These are phyloP conservation scores for Lentinula detonsa DNA, from an alignment of 768 basidiomycete species.

Conservation along the genomic window DNA sequence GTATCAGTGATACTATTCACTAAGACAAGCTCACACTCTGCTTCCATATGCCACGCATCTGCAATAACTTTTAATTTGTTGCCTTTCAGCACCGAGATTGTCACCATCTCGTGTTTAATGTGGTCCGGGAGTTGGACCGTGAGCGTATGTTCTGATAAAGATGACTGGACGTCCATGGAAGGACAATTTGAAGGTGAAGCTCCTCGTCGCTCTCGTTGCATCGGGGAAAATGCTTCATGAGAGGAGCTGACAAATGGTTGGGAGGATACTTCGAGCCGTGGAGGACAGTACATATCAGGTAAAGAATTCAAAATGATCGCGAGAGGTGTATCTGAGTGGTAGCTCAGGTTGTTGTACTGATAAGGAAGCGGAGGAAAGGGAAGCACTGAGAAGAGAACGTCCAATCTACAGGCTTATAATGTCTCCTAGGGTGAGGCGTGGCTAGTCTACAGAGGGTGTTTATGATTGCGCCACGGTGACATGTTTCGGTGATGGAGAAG, in stretches of 20 bases:
- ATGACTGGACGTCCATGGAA: conserved; percentile 37
- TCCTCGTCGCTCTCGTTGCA: conserved; percentile 15
- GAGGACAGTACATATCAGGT: background rate
- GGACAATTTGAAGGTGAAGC: conserved; percentile 28
- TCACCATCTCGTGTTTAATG: conserved; percentile 54
- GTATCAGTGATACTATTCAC: background rate
- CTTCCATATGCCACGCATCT: conserved; percentile 58
- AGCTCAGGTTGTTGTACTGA: too few species aligned
- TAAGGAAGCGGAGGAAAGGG: background rate
- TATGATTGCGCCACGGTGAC: background rate
- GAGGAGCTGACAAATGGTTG: background rate
- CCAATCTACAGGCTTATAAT: background rate
- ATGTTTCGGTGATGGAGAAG: background rate
- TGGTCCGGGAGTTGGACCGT: conserved; percentile 40
- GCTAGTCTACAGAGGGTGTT: background rate
- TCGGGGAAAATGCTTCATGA: conserved; percentile 4
- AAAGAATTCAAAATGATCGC: too few species aligned
- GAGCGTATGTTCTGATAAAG: conserved; percentile 34
- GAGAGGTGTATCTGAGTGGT: too few species aligned
- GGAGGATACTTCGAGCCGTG: background rate
- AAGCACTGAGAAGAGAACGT: background rate
- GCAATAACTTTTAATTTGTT: conserved; percentile 52
- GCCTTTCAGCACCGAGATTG: conserved; percentile 53
- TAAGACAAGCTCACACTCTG: conserved; percentile 41
- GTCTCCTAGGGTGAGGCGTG: background rate